Evolutionary conservation across 495 filamentous ascomycete genomes (phyloP), one percentile per base, ranked within the genome.

Genomic region (Friedmanniomyces simplex): DNA sequence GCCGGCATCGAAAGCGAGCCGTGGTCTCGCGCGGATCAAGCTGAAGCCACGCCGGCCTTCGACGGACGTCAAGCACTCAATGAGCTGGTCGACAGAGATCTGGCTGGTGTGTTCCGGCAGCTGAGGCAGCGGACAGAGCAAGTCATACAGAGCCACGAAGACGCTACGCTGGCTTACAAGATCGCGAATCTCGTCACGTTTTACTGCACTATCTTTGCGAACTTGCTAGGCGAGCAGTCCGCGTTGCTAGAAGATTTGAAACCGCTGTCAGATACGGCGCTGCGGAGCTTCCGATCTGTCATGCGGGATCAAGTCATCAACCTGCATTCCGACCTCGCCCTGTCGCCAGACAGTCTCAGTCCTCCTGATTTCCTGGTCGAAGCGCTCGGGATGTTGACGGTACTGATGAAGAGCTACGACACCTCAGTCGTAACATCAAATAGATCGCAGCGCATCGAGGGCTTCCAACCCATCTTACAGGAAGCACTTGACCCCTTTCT

Each of bases 401-500:
- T 81, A 20, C 71, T 88, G 13, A 87, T 96, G 81, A 86, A 85
- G 65, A 89, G 83, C 18, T 87, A 89, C 71, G 89, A 93, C 43
- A 85, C 83, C 5, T 94, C 90, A 0, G 75, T 95, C 25, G 79
- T 81, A 1, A 81, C 82, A 52, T 66, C 69, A 8, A 79, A 85
- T 14, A 58, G 57, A n/a, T 22, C 53, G 6, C 36, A 60, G 47
- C 60, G 60, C 20, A 56, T 37, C 16, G 57, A 63, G 51, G 64
- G 61, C 24, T 95, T 96, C 68, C 76, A 84, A 43, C 79, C 85
- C 2, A 81, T 96, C n/a, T 74, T 97, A 8, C 77, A 77, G 37
- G 86, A 88, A 59, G 85, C 91, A 0, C 81, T 97, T 46, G 87
- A 95, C 57, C 93, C 93, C 0, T 96, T 90, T 70, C 73, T 97